A percentile compares a stretch with the other conserved stretches of the same genome.
These are phyloP conservation scores for Colletotrichum kahawae DNA, from an alignment of 2,329 filamentous ascomycete genomes.

Conservation along the genomic window DNA sequence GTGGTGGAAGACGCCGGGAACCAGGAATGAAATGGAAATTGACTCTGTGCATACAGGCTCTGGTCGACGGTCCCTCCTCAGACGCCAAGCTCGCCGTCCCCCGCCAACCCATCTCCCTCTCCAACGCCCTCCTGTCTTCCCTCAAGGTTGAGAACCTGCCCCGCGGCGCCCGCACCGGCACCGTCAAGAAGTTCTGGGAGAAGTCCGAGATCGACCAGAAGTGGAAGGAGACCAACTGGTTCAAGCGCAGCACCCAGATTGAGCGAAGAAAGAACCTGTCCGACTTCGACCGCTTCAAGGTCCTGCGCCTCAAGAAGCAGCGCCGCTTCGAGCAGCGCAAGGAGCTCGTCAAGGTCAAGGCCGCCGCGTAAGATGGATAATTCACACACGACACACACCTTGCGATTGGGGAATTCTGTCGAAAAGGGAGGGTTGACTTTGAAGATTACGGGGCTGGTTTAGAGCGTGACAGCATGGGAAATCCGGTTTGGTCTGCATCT, in stretches of 20 bases:
- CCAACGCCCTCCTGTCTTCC: conserved; percentile 85
- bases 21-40: neutral
- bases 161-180: conserved; percentile 80
- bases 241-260: conserved; percentile 88
- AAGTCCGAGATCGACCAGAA: conserved; percentile 89
- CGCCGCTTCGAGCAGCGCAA: conserved; percentile 98
- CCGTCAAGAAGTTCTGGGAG: conserved; percentile 89
- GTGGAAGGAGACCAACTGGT: conserved; percentile 91
- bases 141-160: conserved; percentile 87
- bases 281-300: conserved; percentile 99
- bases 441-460: conserved; percentile 24
- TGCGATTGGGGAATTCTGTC: conserved; percentile 17
- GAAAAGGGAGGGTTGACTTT: conserved; percentile 18
- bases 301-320: conserved; percentile 99
- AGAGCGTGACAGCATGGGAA: conserved; percentile 32
- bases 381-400: neutral
- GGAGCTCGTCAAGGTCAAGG: conserved; percentile 91
- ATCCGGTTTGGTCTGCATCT: conserved; percentile 49
- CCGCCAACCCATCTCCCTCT: conserved; percentile 85
- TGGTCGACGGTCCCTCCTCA: conserved; percentile 92
- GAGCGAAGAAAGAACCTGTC: conserved; percentile 88
- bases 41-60: conserved; percentile 67
- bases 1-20: neutral
- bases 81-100: conserved; percentile 80
- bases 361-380: conserved; percentile 66